Evolutionary conservation across 2,329 filamentous ascomycete genomes (phyloP), one percentile per base, ranked within the genome.

Genomic region (Balansia obtecta): DNA sequence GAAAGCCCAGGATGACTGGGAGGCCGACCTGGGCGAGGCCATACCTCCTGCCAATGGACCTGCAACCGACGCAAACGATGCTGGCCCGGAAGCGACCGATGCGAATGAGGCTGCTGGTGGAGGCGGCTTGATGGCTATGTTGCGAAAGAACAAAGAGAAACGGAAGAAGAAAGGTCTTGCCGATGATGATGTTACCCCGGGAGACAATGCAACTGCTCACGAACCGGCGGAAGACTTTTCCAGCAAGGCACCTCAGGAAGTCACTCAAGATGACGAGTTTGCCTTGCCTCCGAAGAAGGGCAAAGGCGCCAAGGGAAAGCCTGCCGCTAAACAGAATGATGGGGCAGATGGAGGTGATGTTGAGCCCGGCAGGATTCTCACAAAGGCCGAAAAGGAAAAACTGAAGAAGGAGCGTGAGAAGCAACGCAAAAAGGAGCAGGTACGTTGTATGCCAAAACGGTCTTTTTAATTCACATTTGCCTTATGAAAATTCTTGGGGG

Each of bases 321-420:
- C 65, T 62, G 55, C 55, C 10, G 63, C 68, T 16, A 65, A 72
- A 55, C 67, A 71, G 45, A 66, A 68, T 15, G 73, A 76, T 34
- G 71, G 72, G 4, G 75, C 73, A 2, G 75, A 74, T 18, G 75
- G 74, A 16, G 74, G 70, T 11, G 74, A 70, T 11, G 79, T 67
- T 8, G 75, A 74, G 4, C 73, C 73, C 52, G 84, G 84, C 43
- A 79, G 82, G 50, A 76, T 97, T 46, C 82, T 97, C 71, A 95
- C 88, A 39, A 98, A 97, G 79, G 93, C 94, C 52, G 90, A 98
- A 73, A 98, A 98, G 74, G 93, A 98, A 68, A 95, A 88, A 70
- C 77, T 91, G 63, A 97, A 91, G 78, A 98, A 96, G 73, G 93
- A 98, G 73, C 83, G 88, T 54, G 93, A 98, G 74, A 98, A 98